Base-by-base conservation (phyloP, 192 early-diverging fungal genomes). In the Podila epigama region DNA sequence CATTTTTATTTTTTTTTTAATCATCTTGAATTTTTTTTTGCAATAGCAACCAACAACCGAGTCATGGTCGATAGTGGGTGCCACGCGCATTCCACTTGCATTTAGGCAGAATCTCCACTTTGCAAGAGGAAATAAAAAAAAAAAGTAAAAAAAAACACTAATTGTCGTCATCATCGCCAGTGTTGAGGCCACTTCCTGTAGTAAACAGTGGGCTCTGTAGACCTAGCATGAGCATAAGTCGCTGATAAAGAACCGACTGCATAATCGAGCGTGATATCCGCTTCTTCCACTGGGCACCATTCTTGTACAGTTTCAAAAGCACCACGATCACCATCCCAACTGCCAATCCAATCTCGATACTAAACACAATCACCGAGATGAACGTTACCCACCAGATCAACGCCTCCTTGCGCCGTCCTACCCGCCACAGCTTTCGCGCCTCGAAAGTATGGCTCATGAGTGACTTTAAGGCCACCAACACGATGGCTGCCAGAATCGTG, bases 311-410 rank as follows among this genome's bases (percentile, higher is more conserved):
- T 27, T 77, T 77, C 8, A 70, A 32, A 5, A 67, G 0, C 22
- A 67, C 52, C 33, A 71, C 79, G 22, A 36, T 42, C 15, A 59
- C 58, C 51, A 71, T 44, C 2, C 79, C 79, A 5, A 80, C 44
- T 4, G 37, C 65, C 15, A 80, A 44, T 0, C 79, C 79, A 36
- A 70, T 60, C 36, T 80, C 79, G 35, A 80, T 70, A 52, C 66
- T 80, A 25, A 80, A 72, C 1, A 71, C 35, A 33, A 72, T 42
- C 31, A 72, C 79, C 18, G 51, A 36, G 16, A 58, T 63, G 48
- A 80, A 71, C 6, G 79, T 80, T 1, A 50, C 48, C 79, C 79
- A 80, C 69, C 69, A 80, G 2, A 72, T 58, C 40, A 71, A 15
- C 1, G 79, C 67, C 25, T 80, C 79, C 56, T 68, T 68, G 6